These are phyloP conservation scores for Aspergillus panamensis DNA, from an alignment of 495 filamentous ascomycete genomes.

Conservation along the genomic window DNA sequence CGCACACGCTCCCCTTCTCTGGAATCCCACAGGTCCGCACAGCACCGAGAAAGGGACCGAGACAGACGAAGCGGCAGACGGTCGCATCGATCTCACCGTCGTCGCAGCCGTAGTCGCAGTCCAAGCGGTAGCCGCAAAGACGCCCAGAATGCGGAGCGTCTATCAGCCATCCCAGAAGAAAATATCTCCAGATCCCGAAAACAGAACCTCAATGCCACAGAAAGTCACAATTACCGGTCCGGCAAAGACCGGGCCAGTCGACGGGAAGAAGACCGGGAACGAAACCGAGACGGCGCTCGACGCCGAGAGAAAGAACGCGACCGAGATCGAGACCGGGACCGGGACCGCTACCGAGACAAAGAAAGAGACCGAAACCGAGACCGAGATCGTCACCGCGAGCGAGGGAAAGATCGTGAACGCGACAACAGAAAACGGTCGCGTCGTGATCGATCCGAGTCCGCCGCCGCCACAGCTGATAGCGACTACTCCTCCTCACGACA, in stretches of 20 bases:
- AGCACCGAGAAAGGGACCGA: constrained; percentile 44
- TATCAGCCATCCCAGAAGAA: constrained; percentile 22
- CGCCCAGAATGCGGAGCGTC: constrained; percentile 26
- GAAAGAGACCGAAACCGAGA: constrained; percentile 44
- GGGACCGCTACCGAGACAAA: constrained; percentile 45
- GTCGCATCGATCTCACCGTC: constrained; percentile 40
- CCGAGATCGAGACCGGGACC: constrained; percentile 40
- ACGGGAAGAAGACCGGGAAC: constrained; percentile 35
- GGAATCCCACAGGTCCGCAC: constrained; percentile 49
- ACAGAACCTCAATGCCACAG: constrained; percentile 18
- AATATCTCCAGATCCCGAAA: constrained; percentile 18
- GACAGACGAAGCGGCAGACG: constrained; percentile 43
- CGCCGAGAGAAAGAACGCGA: constrained; percentile 33
- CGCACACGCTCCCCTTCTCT: constrained; percentile 52
- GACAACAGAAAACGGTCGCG: constrained; percentile 52
- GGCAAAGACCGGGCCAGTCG: constrained; percentile 39
- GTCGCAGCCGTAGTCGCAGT: constrained; percentile 37
- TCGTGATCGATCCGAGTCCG: constrained; percentile 49
- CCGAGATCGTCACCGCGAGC: constrained; percentile 37
- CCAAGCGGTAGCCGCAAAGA: constrained; percentile 27
- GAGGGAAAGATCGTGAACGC: constrained; percentile 33
- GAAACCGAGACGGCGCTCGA: constrained; percentile 18
- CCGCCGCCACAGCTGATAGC: constrained; percentile 16
- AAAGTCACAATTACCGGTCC: constrained; percentile 29
- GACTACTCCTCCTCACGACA: constrained; percentile 36